Conservation (phyloP, 257 asterid species). For the Solanum paucissectum region DNA sequence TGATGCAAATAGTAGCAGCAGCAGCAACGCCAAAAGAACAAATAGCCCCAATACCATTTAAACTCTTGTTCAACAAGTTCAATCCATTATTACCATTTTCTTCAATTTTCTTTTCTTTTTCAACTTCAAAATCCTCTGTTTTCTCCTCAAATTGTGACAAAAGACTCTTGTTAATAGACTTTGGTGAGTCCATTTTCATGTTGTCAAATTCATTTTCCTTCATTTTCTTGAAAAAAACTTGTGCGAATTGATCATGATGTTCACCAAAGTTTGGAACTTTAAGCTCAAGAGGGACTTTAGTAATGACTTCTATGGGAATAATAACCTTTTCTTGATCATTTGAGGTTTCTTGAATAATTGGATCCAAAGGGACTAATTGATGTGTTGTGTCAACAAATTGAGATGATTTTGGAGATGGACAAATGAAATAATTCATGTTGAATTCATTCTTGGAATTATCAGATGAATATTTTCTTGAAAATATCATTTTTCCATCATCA, state of each 20-base stretch:
- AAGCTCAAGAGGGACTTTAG: constrained; percentile 3
- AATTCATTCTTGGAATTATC: not conserved
- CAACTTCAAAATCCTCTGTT: not conserved
- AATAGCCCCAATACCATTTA: constrained; percentile 64
- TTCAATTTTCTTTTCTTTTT: constrained; percentile 2
- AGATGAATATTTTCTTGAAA: constrained; percentile 27
- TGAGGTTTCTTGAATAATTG: not conserved
- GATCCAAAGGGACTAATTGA: constrained; percentile 16
- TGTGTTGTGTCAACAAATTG: constrained; percentile 25
- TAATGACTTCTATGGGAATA: not conserved
- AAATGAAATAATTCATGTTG: constrained; percentile 4
- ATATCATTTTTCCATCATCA: constrained; percentile 40
- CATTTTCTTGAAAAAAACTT: constrained; percentile 73
- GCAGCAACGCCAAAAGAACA: constrained; percentile 71
- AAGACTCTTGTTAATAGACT: constrained; percentile 7
- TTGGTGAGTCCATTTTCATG: constrained; percentile 69
- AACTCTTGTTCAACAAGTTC: constrained; percentile 54
- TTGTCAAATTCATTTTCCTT: constrained; percentile 62
- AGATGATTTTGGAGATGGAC: not conserved
- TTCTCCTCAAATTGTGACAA: constrained; percentile 34
- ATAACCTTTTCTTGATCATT: constrained; percentile 3
- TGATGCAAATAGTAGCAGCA: constrained; percentile 56
- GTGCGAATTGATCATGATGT: constrained; percentile 34
- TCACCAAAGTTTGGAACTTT: not conserved
- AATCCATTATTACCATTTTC: constrained; percentile 9